A percentile compares a stretch with the other conserved stretches of the same genome.
These are phyloP conservation scores for Mangifera indica DNA, from an alignment of 345 rosid species.

Conservation along the genomic window DNA sequence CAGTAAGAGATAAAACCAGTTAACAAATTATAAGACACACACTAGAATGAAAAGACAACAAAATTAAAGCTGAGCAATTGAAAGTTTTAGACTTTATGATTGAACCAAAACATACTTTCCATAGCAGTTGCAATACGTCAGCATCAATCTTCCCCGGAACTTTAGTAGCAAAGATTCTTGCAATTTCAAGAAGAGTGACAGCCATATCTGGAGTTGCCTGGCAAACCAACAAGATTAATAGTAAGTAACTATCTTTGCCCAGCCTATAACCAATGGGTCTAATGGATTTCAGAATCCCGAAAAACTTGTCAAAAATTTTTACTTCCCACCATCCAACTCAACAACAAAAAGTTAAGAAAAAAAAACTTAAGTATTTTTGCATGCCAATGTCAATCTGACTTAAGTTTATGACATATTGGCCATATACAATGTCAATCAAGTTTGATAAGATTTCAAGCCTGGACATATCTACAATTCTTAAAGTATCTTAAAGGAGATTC, in stretches of 20 bases:
- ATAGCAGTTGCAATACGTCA: slow-evolving; percentile 90
- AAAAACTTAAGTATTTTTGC: not conserved
- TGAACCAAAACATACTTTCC: slow-evolving; percentile 64
- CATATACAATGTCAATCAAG: too few relatives aligned
- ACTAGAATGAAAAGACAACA: not conserved
- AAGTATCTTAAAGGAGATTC: not conserved
- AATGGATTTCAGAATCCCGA: not conserved
- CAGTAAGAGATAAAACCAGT: not conserved
- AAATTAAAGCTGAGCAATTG: slow-evolving; percentile 6
- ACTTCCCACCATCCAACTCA: not conserved
- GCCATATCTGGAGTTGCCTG: slow-evolving; percentile 99
- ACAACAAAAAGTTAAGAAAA: slow-evolving; percentile 6
- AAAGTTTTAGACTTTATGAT: slow-evolving; percentile 12
- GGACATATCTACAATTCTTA: not conserved
- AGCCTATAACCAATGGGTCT: not conserved
- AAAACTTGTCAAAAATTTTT: not conserved
- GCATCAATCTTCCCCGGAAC: slow-evolving; percentile 99
- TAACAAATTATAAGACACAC: not conserved
- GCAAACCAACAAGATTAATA: slow-evolving; percentile 25
- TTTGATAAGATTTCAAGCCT: not conserved
- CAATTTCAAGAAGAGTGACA: slow-evolving; percentile 97
- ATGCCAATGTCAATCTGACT: not conserved
- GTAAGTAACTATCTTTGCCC: slow-evolving; percentile 8
- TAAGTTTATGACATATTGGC: not conserved
- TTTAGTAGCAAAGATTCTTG: slow-evolving; percentile 97